A percentile compares a stretch with the other conserved stretches of the same genome.
Conservation (phyloP, 352 stramenopile species). For the Pythium phragmitis region DNA sequence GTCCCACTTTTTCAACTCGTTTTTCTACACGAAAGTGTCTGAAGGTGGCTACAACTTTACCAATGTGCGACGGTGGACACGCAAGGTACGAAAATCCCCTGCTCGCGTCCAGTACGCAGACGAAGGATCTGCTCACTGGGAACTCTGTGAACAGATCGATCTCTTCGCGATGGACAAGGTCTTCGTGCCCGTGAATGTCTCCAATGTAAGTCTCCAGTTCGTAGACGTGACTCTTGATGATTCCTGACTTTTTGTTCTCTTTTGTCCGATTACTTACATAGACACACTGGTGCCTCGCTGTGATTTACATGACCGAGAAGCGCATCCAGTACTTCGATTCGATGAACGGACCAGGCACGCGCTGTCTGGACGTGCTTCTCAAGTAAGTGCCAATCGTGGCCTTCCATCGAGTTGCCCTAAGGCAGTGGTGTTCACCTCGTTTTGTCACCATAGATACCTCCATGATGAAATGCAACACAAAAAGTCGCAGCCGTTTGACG, state of each 20-base stretch:
- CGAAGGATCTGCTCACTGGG: too few species aligned
- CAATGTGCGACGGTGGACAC: conserved; percentile 83
- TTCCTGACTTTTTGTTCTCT: not conserved
- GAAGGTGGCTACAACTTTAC: conserved; percentile 82
- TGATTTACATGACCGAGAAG: conserved; percentile 87
- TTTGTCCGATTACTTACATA: conserved; percentile 18
- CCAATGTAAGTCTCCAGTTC: conserved; percentile 54
- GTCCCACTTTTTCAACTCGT: conserved; percentile 88
- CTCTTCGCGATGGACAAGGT: conserved; percentile 91
- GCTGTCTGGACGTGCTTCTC: conserved; percentile 72
- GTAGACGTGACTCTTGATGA: not conserved
- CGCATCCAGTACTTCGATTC: conserved; percentile 90
- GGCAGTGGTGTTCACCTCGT: not conserved
- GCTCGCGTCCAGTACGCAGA: not conserved
- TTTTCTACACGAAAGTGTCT: conserved; percentile 84
- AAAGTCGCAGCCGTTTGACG: conserved; percentile 68
- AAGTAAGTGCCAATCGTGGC: conserved; percentile 27
- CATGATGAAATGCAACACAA: conserved; percentile 85
- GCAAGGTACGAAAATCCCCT: conserved; percentile 38
- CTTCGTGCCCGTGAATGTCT: conserved; percentile 86
- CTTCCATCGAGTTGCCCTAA: too few species aligned
- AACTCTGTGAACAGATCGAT: conserved; percentile 46
- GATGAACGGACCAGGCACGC: conserved; percentile 67
- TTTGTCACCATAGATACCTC: conserved; percentile 55
- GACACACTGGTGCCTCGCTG: conserved; percentile 86